These are phyloP conservation scores for Curvularia hawaiiensis DNA, from an alignment of 2,329 filamentous ascomycete genomes.

Conservation along the genomic window DNA sequence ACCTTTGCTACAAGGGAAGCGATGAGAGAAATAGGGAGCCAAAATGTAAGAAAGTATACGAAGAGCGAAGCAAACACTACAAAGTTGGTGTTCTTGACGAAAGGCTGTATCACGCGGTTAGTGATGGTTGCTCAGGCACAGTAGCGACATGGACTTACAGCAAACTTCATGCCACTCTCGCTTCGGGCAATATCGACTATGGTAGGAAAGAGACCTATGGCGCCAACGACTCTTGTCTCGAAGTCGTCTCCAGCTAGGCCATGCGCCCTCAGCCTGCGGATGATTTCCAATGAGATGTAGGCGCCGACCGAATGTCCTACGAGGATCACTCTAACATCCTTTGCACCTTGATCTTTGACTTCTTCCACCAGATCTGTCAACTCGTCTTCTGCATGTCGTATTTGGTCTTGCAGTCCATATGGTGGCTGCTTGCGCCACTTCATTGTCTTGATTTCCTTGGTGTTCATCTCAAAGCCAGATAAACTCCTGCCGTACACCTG, in stretches of 20 bases:
- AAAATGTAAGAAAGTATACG: slow-evolving; percentile 49
- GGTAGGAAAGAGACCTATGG: slow-evolving; percentile 54
- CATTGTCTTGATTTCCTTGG: slow-evolving; percentile 25
- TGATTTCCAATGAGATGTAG: slow-evolving; percentile 53
- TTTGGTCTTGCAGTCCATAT: slow-evolving; percentile 57
- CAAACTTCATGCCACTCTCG: slow-evolving; percentile 48
- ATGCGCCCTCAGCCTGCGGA: slow-evolving; percentile 41
- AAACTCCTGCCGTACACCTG: slow-evolving; percentile 50
- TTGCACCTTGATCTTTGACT: slow-evolving; percentile 22
- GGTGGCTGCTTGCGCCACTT: slow-evolving; percentile 37
- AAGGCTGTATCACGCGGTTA: slow-evolving; percentile 24
- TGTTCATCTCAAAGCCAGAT: slow-evolving; percentile 50
- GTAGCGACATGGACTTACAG: slow-evolving; percentile 37
- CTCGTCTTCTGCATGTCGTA: slow-evolving; percentile 53
- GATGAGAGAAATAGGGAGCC: slow-evolving; percentile 51
- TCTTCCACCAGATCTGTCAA: slow-evolving; percentile 49
- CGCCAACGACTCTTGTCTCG: slow-evolving; percentile 35
- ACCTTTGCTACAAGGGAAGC: slow-evolving; percentile 49
- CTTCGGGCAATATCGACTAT: slow-evolving; percentile 54
- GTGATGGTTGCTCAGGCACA: neutral
- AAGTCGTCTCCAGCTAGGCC: slow-evolving; percentile 27
- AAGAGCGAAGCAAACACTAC: slow-evolving; percentile 42
- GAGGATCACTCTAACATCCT: slow-evolving; percentile 44
- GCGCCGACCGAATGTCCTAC: slow-evolving; percentile 56
- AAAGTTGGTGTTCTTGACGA: slow-evolving; percentile 35